Evolutionary conservation across 495 filamentous ascomycete genomes (phyloP), one percentile per base, ranked within the genome.

Genomic region (Penicillium cinerascens): DNA sequence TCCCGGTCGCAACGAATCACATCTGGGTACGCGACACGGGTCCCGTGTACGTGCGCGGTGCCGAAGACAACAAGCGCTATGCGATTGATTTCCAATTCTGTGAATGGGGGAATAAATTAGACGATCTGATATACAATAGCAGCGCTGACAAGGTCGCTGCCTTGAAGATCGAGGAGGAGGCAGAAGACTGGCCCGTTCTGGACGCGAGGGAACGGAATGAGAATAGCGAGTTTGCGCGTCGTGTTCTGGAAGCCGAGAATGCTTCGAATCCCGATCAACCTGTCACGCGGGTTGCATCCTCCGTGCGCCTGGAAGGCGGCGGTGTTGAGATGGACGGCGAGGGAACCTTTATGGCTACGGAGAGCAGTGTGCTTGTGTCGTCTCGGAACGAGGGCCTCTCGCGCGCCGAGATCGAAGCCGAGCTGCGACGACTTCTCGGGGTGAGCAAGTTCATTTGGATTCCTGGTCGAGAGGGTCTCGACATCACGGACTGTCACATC

Each of bases 21-120:
- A 47, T 56, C 59, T 71, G 68, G 68, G 64, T 70, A 23, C 62
- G 68, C 29, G 68, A 71, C 44, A 71, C 67, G 2, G 68, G 66
- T 0, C 68, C 68, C 15, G 63, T 69, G 11, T 71, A 70, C 47
- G 63, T 70, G 17, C 63, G 55, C 39, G 45, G 51, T n/a, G 49
- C 42, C 6, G 48, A 58, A 7, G 49, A 61, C 38, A 13, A 42
- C 6, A 39, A 47, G 17, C 61, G 66, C 5, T 59, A 56, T 25
- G 68, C 66, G 10, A 55, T 71, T 9, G 59, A 71, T 45, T 71
- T 71, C 40, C 49, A 42, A 5, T 71, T 71, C 52, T 63, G 61
- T 44, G 68, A 69, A 48, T 71, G 68, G 68, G 68, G 68, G 25
- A 58, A 63, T 36, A 67, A 66, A 35, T 52, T 56, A 2, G 26